A percentile compares a stretch with the other conserved stretches of the same genome.
Conservation (phyloP, 2,329 filamentous ascomycete genomes). For the Huntiella bhutanensis region DNA sequence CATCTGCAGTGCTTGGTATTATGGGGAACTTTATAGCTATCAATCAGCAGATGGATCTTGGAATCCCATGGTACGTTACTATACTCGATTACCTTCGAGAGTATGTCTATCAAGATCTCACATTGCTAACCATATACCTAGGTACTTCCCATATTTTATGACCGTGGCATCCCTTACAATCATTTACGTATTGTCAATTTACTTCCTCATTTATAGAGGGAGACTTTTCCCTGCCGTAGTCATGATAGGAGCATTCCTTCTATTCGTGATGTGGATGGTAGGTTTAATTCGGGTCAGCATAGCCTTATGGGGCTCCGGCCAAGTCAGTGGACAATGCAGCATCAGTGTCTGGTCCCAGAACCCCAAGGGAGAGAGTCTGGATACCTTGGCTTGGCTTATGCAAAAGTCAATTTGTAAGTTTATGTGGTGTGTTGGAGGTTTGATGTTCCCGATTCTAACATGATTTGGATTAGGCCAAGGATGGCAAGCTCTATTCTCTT, state of each 20-base stretch:
- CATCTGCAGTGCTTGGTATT: conserved; percentile 40
- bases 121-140: conserved; percentile 16
- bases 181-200: conserved; percentile 44
- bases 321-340: conserved; percentile 40
- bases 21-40: conserved; percentile 40
- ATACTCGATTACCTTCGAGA: background rate
- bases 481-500: conserved; percentile 47
- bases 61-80: conserved; percentile 37
- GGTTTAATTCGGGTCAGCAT: conserved; percentile 42
- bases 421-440: background rate
- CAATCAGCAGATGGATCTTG: conserved; percentile 34
- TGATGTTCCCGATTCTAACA: background rate
- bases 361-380: conserved; percentile 30
- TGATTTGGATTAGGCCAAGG: conserved; percentile 27
- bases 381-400: conserved; percentile 44
- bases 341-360: conserved; percentile 33
- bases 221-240: conserved; percentile 42
- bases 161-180: conserved; percentile 40
- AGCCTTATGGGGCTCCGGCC: conserved; percentile 42
- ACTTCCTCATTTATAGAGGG: conserved; percentile 42
- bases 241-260: conserved; percentile 44
- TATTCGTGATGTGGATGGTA: conserved; percentile 50
- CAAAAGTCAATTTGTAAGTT: conserved; percentile 44
- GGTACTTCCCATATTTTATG: conserved; percentile 51
- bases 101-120: too few species aligned